A percentile compares a stretch with the other conserved stretches of the same genome.
These are phyloP conservation scores for barley (Hordeum vulgare) DNA, from an alignment of 176 grass and related monocot genomes.

Conservation along the genomic window DNA sequence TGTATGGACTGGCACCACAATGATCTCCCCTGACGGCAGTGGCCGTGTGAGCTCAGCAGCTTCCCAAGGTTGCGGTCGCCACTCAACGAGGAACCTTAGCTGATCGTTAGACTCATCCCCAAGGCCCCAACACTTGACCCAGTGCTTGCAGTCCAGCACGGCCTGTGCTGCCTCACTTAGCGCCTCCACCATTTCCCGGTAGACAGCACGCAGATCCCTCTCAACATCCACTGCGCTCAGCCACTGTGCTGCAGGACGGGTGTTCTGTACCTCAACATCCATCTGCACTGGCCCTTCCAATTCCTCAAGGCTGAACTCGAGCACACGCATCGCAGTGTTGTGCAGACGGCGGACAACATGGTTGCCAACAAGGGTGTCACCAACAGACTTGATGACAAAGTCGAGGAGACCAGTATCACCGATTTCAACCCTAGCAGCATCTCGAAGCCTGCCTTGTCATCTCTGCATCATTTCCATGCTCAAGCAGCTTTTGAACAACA, in stretches of 20 bases:
- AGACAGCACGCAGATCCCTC: conserved; percentile 57
- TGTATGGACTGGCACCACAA: conserved; percentile 69
- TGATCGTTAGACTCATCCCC: conserved; percentile 73
- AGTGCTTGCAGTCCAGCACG: conserved; percentile 84
- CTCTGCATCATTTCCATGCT: no score
- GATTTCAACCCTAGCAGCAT: no score
- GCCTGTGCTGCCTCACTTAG: conserved; percentile 30
- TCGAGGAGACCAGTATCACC: no score
- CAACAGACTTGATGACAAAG: no score
- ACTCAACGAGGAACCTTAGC: conserved; percentile 69
- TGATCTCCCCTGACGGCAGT: conserved; percentile 55
- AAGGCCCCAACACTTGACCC: conserved; percentile 83
- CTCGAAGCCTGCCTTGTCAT: no score
- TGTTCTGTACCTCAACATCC: conserved; percentile 16
- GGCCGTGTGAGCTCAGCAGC: conserved; percentile 42
- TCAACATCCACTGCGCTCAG: conserved; percentile 30
- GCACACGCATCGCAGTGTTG: conserved; percentile 52
- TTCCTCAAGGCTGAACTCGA: conserved; percentile 81
- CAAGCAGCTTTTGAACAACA: no score
- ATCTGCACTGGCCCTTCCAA: conserved; percentile 12
- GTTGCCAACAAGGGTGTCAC: conserved; percentile 56
- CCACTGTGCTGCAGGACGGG: no score
- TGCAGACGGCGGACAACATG: conserved; percentile 59
- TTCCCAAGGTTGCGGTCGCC: conserved; percentile 61
- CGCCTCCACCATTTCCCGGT: conserved; percentile 41